These are phyloP conservation scores for Xylariaceae sp. DNA, from an alignment of 2,329 filamentous ascomycete genomes.

Conservation along the genomic window DNA sequence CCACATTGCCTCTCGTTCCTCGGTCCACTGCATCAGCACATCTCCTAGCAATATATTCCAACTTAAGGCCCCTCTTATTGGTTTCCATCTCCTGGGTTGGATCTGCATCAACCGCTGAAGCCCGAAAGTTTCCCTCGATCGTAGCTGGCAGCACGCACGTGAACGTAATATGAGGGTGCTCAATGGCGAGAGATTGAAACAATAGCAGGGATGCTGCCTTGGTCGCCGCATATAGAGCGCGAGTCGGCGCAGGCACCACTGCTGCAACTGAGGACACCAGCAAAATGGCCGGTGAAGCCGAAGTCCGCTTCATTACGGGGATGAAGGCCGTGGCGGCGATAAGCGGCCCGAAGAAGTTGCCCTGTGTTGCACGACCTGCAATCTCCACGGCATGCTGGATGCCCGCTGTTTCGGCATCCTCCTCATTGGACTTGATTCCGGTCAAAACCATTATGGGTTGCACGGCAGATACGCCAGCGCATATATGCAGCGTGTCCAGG, in stretches of 20 bases:
- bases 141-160: slow-evolving; percentile 41
- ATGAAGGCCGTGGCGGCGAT: slow-evolving; percentile 40
- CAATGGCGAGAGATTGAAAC: slow-evolving; percentile 43
- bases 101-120: slow-evolving; percentile 42
- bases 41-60: slow-evolving; percentile 38
- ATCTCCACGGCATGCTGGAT: slow-evolving; percentile 36
- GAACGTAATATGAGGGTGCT: slow-evolving; percentile 41
- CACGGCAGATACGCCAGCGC: slow-evolving; percentile 43
- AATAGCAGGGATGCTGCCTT: slow-evolving; percentile 43
- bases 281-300: slow-evolving; percentile 36
- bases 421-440: slow-evolving; percentile 22
- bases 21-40: slow-evolving; percentile 40
- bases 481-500: slow-evolving; percentile 41
- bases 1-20: slow-evolving; percentile 33
- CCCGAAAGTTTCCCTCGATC: slow-evolving; percentile 44
- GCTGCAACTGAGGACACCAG: slow-evolving; percentile 40
- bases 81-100: slow-evolving; percentile 27
- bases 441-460: slow-evolving; percentile 42
- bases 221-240: slow-evolving; percentile 42
- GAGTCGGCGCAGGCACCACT: slow-evolving; percentile 42
- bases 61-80: slow-evolving; percentile 41
- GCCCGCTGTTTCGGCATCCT: slow-evolving; percentile 27
- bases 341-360: slow-evolving; percentile 42
- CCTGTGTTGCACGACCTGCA: slow-evolving; percentile 34
- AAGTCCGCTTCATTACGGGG: slow-evolving; percentile 41